Evolutionary conservation across 108 stramenopile species (phyloP).

Genomic region (Mediolabrus comicus): DNA sequence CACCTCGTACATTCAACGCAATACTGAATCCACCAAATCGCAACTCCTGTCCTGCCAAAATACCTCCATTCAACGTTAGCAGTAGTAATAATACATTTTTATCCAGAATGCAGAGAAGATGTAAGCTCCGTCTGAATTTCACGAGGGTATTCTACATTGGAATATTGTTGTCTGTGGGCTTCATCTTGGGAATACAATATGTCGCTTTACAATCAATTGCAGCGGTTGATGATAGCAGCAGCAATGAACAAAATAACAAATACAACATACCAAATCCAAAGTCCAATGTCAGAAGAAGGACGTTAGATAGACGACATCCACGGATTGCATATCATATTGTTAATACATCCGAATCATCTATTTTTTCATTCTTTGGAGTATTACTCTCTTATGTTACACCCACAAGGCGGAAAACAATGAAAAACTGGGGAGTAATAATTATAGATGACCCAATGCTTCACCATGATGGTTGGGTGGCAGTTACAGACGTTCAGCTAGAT

Average conservation of each 20-base stretch:
- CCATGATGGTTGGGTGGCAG: neutral
- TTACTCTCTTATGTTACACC: neutral
- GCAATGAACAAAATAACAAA: neutral
- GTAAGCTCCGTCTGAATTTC: neutral
- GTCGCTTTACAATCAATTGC: neutral
- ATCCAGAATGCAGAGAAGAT: neutral
- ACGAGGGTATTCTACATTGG: neutral
- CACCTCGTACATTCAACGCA: constrained; percentile 1
- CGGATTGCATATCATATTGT: neutral
- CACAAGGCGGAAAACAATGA: too few species aligned
- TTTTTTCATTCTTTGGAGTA: neutral
- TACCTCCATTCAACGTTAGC: neutral
- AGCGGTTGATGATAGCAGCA: neutral
- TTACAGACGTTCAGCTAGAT: neutral
- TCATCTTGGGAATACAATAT: neutral
- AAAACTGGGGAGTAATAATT: neutral
- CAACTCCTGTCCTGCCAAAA: neutral
- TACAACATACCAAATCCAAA: neutral
- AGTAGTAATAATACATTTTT: neutral
- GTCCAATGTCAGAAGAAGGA: neutral
- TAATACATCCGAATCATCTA: neutral
- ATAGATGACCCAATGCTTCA: constrained; percentile 11
- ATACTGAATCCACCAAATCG: neutral
- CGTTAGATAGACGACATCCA: neutral
- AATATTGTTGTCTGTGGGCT: neutral